phyloP scores from a whole-genome alignment of 208 protist genomes.

The Trypanosomatidae sp. region DNA sequence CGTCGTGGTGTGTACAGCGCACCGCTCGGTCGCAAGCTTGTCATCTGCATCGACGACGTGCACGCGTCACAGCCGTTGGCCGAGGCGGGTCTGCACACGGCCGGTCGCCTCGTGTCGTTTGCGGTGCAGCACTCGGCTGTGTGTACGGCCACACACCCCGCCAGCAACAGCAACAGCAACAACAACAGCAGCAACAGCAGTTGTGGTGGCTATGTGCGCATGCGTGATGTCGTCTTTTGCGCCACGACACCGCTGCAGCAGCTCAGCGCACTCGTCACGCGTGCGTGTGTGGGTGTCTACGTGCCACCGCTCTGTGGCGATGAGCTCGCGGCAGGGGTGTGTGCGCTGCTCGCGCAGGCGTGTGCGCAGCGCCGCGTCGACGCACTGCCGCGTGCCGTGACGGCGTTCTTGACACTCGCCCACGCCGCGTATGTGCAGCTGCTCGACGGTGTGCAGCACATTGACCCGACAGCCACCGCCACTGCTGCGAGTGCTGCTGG shows the following conservation, averaged over 20 bases:
- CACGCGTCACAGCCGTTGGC: conserved; percentile 24
- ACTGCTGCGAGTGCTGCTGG: background rate
- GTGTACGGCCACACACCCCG: conserved; percentile 28
- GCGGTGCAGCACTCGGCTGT: conserved; percentile 48
- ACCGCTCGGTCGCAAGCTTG: conserved; percentile 39
- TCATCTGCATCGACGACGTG: conserved; percentile 81
- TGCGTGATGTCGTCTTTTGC: conserved; percentile 51
- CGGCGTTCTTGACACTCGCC: conserved; percentile 24
- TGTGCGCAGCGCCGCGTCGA: conserved; percentile 33
- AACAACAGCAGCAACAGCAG: no score
- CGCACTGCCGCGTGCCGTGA: conserved; percentile 21
- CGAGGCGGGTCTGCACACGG: conserved; percentile 9
- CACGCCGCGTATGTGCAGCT: no score
- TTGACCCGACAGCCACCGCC: background rate
- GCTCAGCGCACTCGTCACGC: conserved; percentile 6
- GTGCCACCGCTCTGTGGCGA: conserved; percentile 38
- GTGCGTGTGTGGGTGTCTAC: conserved; percentile 28
- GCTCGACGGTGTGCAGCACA: background rate
- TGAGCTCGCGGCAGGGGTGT: conserved; percentile 39
- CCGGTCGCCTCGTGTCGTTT: conserved; percentile 44
- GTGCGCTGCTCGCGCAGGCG: conserved; percentile 34
- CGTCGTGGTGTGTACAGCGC: conserved; percentile 41
- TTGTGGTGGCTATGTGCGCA: conserved; percentile 36
- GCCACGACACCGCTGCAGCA: conserved; percentile 8
- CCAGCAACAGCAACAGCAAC: no score